phyloP scores from a whole-genome alignment of 768 basidiomycete genomes.

The Xerocomellus amylosporus region DNA sequence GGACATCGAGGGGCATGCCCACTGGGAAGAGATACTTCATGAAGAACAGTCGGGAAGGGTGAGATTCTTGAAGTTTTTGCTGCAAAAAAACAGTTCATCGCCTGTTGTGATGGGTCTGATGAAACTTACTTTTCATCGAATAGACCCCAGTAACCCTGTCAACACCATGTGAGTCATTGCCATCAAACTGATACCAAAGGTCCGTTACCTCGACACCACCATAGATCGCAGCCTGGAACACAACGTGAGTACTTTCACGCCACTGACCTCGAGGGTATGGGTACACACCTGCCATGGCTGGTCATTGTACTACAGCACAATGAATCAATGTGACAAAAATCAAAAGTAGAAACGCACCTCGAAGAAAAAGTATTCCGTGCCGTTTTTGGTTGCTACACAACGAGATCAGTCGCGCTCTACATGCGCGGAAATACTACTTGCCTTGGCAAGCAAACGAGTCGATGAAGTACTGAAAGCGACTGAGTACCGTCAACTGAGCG shows the following conservation, averaged over 20 bases:
- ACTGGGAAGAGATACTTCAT: neutral
- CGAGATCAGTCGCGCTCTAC: conserved; percentile 5
- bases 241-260: conserved; percentile 10
- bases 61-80: conserved; percentile 69
- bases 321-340: conserved; percentile 2
- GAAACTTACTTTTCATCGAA: conserved; percentile 53
- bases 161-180: conserved; percentile 6
- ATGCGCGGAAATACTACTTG: conserved; percentile 2
- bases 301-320: conserved; percentile 55
- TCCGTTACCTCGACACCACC: conserved; percentile 70
- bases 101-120: conserved; percentile 13
- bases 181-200: conserved; percentile 1
- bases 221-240: conserved; percentile 50
- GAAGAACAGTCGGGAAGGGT: conserved; percentile 57
- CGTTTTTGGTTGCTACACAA: conserved; percentile 63
- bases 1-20: neutral
- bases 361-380: conserved; percentile 86
- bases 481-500: conserved; percentile 3
- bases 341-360: conserved; percentile 43
- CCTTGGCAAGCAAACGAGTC: conserved; percentile 76
- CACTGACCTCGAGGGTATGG: neutral
- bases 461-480: conserved; percentile 61
- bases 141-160: conserved; percentile 60
- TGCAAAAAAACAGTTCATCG: conserved; percentile 30
- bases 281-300: conserved; percentile 73